A percentile compares a stretch with the other conserved stretches of the same genome.
phyloP scores from a whole-genome alignment of 257 asterid species.

The Nicotiana tomentosiformis region DNA sequence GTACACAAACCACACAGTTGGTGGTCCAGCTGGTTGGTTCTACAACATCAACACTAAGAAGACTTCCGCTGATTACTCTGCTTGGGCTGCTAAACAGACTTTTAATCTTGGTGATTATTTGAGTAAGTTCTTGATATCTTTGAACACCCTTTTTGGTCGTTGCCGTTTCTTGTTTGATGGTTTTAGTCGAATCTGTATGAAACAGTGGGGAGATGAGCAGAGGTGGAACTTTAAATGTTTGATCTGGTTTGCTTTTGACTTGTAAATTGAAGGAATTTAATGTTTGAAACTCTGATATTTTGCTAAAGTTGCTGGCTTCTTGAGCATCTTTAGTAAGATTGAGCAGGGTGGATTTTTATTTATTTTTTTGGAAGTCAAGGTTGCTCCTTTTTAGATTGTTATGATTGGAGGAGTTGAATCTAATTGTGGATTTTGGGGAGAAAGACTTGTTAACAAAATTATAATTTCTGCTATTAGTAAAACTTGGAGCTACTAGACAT shows the following conservation, averaged over 20 bases:
- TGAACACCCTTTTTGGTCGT: background rate
- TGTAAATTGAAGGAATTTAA: background rate
- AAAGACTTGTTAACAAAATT: background rate
- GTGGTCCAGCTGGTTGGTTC: constrained; percentile 74
- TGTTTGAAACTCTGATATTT: background rate
- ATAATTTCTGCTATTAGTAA: background rate
- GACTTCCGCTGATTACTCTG: constrained; percentile 48
- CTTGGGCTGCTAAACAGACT: constrained; percentile 66
- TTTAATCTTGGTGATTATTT: constrained; percentile 81
- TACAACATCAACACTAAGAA: constrained; percentile 43
- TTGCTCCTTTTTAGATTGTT: background rate
- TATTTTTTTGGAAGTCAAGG: background rate
- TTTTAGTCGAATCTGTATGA: background rate
- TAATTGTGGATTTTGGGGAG: background rate
- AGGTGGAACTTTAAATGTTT: too few species aligned
- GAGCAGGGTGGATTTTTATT: background rate
- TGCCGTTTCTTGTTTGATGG: background rate
- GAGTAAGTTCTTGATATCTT: constrained; percentile 34
- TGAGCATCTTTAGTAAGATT: background rate
- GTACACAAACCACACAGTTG: constrained; percentile 78
- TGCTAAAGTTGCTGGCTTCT: background rate
- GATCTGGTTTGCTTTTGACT: background rate
- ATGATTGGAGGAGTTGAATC: background rate
- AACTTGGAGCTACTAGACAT: background rate
- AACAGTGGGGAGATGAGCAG: background rate